A percentile compares a stretch with the other conserved stretches of the same genome.
Evolutionary conservation across 768 basidiomycete genomes (phyloP).

Genomic region (Pisolithus albus): DNA sequence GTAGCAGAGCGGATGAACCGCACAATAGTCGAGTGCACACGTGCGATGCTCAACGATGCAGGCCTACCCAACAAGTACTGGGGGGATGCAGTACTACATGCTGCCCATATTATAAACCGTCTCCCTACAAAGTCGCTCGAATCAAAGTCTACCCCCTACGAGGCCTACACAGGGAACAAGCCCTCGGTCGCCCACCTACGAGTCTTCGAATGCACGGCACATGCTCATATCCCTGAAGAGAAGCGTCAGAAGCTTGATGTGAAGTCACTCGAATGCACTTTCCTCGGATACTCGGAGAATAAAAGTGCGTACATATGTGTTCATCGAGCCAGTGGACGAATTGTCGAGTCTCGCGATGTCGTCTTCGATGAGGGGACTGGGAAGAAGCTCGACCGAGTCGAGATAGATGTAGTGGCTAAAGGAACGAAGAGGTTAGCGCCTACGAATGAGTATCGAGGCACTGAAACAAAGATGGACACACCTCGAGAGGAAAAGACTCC

Average conservation of each 20-base stretch:
- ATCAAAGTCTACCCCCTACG: conserved; percentile 19
- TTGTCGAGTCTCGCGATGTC: neutral
- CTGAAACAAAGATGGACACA: too few relatives aligned
- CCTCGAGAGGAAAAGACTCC: too few relatives aligned
- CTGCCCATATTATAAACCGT: neutral
- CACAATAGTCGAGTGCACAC: conserved; percentile 26
- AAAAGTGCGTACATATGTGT: neutral
- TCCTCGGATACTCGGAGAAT: neutral
- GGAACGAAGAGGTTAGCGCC: too few relatives aligned
- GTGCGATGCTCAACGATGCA: conserved; percentile 21
- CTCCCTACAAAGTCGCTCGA: neutral
- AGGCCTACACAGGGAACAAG: conserved; percentile 13
- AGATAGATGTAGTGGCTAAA: neutral
- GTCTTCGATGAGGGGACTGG: neutral
- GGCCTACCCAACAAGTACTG: conserved; percentile 1
- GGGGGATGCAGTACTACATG: conserved; percentile 1
- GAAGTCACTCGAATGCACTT: neutral
- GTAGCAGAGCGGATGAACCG: conserved; percentile 35
- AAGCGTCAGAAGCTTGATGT: conserved; percentile 5
- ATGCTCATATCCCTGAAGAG: conserved; percentile 18
- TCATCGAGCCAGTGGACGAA: neutral
- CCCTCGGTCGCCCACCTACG: conserved; percentile 14
- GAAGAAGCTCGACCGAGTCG: neutral
- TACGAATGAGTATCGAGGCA: too few relatives aligned
- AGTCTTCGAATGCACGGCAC: conserved; percentile 20